Percentiles rank a stretch among this genome's conserved stretches.
Evolutionary conservation across 345 rosid genomes (phyloP).

Genomic region (Salix arbutifolia): DNA sequence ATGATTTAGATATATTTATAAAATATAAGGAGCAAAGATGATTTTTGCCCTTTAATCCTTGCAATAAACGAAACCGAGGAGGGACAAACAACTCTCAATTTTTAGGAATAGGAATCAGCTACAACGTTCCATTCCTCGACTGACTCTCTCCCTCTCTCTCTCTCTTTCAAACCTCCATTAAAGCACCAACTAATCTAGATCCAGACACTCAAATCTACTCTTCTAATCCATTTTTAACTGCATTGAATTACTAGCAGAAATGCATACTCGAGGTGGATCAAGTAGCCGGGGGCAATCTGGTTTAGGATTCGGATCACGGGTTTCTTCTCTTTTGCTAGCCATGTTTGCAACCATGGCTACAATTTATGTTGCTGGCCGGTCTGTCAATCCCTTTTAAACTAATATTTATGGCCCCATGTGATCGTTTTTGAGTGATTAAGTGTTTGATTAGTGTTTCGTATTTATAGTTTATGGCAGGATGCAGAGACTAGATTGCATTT

Average conservation of each 20-base stretch:
- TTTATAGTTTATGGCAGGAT: constrained; percentile 78
- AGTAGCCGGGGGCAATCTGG: constrained; percentile 24
- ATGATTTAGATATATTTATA: too few relatives aligned
- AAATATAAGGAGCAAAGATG: too few relatives aligned
- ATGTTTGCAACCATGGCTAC: constrained; percentile 35
- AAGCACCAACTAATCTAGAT: background rate
- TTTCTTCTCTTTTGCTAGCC: constrained; percentile 18
- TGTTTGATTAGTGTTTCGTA: background rate
- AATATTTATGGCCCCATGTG: background rate
- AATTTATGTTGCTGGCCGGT: constrained; percentile 53
- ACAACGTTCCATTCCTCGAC: too few relatives aligned
- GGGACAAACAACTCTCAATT: too few relatives aligned
- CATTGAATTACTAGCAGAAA: background rate
- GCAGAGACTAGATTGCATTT: constrained; percentile 72
- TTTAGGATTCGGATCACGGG: constrained; percentile 19
- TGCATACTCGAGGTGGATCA: constrained; percentile 34
- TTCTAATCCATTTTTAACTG: too few relatives aligned
- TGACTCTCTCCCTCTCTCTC: too few relatives aligned
- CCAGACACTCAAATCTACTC: background rate
- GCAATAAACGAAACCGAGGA: too few relatives aligned
- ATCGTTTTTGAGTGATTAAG: background rate
- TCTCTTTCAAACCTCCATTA: too few relatives aligned
- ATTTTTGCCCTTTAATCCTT: too few relatives aligned
- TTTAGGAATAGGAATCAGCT: too few relatives aligned
- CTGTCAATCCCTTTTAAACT: constrained; percentile 3